A percentile compares a stretch with the other conserved stretches of the same genome.
Conservation (phyloP, 2,329 filamentous ascomycete species). For the Atkinsonella hypoxylon region DNA sequence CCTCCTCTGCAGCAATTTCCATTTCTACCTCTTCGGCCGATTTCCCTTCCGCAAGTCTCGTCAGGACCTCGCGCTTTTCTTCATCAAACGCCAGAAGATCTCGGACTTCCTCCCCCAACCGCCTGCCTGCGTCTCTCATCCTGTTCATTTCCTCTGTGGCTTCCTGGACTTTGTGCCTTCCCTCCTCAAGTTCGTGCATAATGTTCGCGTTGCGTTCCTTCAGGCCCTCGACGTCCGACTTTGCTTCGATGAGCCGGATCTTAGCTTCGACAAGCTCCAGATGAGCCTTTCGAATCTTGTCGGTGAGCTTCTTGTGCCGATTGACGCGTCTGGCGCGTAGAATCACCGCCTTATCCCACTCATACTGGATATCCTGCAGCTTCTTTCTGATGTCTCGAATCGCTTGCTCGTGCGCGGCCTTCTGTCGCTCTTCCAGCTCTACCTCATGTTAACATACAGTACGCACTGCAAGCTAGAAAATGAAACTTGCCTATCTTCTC, state of each 20-base stretch:
- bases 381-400: conserved; percentile 20
- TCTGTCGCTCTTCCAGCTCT: conserved; percentile 26
- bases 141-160: conserved; percentile 27
- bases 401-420: conserved; percentile 18
- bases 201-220: conserved; percentile 52
- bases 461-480: neutral
- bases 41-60: conserved; percentile 33
- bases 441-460: conserved; percentile 10
- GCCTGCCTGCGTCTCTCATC: conserved; percentile 22
- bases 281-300: conserved; percentile 48
- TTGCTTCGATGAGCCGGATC: conserved; percentile 63
- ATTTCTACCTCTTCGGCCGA: conserved; percentile 53
- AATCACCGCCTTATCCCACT: conserved; percentile 43
- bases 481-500: conserved; percentile 49
- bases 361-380: conserved; percentile 37
- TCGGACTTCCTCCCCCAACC: conserved; percentile 23
- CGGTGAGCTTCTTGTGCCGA: conserved; percentile 45
- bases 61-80: conserved; percentile 28
- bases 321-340: conserved; percentile 43
- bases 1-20: conserved; percentile 62
- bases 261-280: conserved; percentile 56
- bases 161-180: conserved; percentile 23
- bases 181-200: conserved; percentile 35
- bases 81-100: conserved; percentile 28
- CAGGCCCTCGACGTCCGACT: conserved; percentile 67